phyloP scores from a whole-genome alignment of 805 yeast genomes.

The Spathaspora gorwiae region DNA sequence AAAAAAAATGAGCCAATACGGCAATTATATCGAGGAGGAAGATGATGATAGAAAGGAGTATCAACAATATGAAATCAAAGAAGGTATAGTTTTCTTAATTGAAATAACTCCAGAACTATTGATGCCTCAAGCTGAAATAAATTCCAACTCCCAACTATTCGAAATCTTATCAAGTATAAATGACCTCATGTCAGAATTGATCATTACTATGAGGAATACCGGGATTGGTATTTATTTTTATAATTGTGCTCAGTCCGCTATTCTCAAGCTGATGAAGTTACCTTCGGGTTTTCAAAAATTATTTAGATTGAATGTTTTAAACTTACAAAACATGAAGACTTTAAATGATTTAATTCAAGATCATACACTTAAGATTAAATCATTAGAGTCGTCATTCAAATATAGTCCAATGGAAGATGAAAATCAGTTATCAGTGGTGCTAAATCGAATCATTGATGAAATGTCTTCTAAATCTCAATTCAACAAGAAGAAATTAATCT shows the following conservation, averaged over 20 bases:
- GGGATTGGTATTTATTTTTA: constrained; percentile 72
- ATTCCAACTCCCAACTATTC: constrained; percentile 39
- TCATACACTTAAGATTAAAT: constrained; percentile 9
- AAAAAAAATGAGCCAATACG: not conserved
- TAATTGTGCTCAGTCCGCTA: constrained; percentile 30
- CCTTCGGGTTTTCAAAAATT: constrained; percentile 44
- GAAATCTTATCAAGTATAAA: constrained; percentile 55
- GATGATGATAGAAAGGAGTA: constrained; percentile 14
- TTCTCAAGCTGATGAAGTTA: constrained; percentile 23
- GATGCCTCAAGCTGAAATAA: constrained; percentile 29
- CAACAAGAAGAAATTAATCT: constrained; percentile 55
- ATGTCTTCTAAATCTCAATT: constrained; percentile 44
- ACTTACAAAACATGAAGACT: constrained; percentile 52
- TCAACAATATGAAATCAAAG: constrained; percentile 48
- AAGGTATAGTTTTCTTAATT: constrained; percentile 60
- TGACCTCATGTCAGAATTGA: constrained; percentile 61
- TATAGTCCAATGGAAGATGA: constrained; percentile 13
- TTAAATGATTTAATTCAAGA: constrained; percentile 51
- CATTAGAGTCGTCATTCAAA: constrained; percentile 3
- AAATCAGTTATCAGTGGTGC: constrained; percentile 31
- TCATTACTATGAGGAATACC: constrained; percentile 61
- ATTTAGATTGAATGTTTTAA: constrained; percentile 51
- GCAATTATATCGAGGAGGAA: not conserved
- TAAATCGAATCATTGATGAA: constrained; percentile 53
- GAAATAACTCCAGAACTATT: constrained; percentile 51